A percentile compares a stretch with the other conserved stretches of the same genome.
These are phyloP conservation scores for Saccharum hybrid DNA, from an alignment of 202 grass and related monocot species.

Conservation along the genomic window DNA sequence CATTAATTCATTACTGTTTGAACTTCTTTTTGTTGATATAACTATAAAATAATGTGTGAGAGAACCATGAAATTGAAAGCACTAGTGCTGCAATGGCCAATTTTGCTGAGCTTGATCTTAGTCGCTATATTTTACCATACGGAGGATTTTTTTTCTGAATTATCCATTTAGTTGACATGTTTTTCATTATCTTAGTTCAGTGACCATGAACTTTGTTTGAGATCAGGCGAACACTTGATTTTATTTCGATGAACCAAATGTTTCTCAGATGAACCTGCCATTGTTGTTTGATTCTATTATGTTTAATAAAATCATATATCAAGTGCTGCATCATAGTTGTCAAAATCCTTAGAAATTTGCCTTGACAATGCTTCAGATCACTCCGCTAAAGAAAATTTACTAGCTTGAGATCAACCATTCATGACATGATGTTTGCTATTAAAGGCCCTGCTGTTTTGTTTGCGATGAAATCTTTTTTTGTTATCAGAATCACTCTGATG, in stretches of 20 bases:
- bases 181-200: slow-evolving; percentile 21
- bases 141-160: background rate
- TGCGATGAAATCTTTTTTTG: background rate
- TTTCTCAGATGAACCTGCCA: slow-evolving; percentile 28
- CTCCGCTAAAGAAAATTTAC: slow-evolving; percentile 5
- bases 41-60: background rate
- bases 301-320: slow-evolving; percentile 7
- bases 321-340: slow-evolving; percentile 14
- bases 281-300: background rate
- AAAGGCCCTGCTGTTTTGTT: background rate
- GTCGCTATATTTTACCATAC: slow-evolving; percentile 13
- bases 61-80: slow-evolving; percentile 1
- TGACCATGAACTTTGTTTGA: background rate
- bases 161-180: background rate
- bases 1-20: background rate
- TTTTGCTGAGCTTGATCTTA: background rate
- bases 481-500: background rate
- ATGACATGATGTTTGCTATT: background rate
- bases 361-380: background rate
- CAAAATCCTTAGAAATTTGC: background rate
- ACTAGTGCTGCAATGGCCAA: background rate
- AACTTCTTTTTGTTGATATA: slow-evolving; percentile 31
- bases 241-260: slow-evolving; percentile 32
- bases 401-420: background rate
- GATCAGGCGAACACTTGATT: background rate